Conservation (phyloP, 768 basidiomycete genomes). For the Mycena polygramma region DNA sequence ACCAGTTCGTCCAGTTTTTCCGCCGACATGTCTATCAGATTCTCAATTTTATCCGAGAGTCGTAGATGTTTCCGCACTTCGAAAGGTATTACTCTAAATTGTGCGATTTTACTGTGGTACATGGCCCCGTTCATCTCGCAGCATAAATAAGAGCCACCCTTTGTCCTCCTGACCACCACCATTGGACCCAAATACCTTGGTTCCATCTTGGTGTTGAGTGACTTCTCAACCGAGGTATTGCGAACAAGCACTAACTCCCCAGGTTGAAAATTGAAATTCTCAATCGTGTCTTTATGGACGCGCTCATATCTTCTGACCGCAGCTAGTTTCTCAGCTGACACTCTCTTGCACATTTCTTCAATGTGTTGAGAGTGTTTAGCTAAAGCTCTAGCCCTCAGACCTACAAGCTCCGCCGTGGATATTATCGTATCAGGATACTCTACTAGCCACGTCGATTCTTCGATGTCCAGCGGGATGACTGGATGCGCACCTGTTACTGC, state of each 20-base stretch:
- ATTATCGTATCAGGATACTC: constrained; percentile 35
- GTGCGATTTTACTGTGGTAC: constrained; percentile 22
- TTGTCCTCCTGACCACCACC: constrained; percentile 13
- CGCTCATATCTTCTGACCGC: constrained; percentile 39
- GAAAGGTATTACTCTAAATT: constrained; percentile 27
- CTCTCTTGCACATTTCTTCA: constrained; percentile 33
- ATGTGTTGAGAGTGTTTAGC: constrained; percentile 40
- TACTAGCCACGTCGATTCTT: constrained; percentile 46
- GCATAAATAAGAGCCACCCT: constrained; percentile 4
- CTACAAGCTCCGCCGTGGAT: constrained; percentile 41
- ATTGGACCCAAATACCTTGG: constrained; percentile 40
- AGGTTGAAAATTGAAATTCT: constrained; percentile 28
- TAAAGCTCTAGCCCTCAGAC: constrained; percentile 35
- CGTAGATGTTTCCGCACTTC: neutral
- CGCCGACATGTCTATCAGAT: constrained; percentile 20
- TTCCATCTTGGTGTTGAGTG: constrained; percentile 14
- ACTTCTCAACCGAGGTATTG: constrained; percentile 14
- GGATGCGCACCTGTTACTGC: constrained; percentile 50
- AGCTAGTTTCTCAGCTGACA: constrained; percentile 30
- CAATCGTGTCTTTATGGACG: constrained; percentile 28
- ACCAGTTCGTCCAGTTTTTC: constrained; percentile 5
- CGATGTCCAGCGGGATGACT: constrained; percentile 43
- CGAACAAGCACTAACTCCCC: constrained; percentile 31
- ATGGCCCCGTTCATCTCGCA: constrained; percentile 15
- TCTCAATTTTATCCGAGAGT: constrained; percentile 10